Base-by-base conservation (phyloP, 208 protist species). In the Angomonas ambiguus region DNA sequence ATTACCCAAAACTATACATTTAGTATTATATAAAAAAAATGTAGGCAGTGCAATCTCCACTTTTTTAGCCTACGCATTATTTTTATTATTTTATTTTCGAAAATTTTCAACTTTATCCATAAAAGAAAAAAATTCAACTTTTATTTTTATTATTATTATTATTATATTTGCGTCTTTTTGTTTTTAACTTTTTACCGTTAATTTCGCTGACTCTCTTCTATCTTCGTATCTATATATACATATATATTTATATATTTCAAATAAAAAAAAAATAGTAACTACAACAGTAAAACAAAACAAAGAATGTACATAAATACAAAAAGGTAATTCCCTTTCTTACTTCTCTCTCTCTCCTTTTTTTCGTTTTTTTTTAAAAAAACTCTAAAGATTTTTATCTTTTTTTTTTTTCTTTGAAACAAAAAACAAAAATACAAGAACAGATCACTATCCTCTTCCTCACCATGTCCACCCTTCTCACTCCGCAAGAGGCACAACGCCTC, bases 331-430 rank as follows among this genome's bases (percentile, higher is more conserved):
- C 61, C 20, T 66, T 16, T 62, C 45, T 10, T 2, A 62, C 35
- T 32, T 41, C 31, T 24, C 41, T 60, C 32, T 38, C 48, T n/a
- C 49, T 68, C 25, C 60, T 38, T 8, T 8, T 61, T 28, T 68
- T 38, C 20, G n/a, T 68, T 2, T 33, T 57, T 57, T 38, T 31
- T 49, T 56, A 30, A 56, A 24, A 56, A 8, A 45, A 45, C 38
- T 45, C 11, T 56, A 16, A 16, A 56, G n/a, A 20, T 56, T 6
- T 56, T 11, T 56, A 56, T 27, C n/a, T 20, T 30, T 20, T 56
- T 8, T 56, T 30, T 16, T 56, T 56, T 30, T 56, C 49, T 27
- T 16, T 27, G 49, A 16, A 8, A 25, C 5, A 56, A 45, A 45
- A 45, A 45, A 45, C 8, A 45, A 45, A 45, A 16, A 45, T 45